These are phyloP conservation scores for Pythium diclinum DNA, from an alignment of 352 stramenopile species.

Conservation along the genomic window DNA sequence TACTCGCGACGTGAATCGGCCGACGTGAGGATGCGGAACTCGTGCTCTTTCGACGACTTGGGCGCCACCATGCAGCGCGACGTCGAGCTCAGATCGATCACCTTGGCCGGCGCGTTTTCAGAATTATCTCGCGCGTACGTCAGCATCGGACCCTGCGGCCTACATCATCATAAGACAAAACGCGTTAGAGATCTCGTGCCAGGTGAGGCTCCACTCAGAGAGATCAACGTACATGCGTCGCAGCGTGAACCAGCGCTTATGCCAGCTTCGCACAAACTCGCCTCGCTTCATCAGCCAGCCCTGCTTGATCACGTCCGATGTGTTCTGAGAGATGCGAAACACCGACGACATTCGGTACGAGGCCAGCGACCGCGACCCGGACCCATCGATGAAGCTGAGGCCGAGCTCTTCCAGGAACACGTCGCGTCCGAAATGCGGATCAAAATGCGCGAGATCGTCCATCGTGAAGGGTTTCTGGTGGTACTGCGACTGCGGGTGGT, in stretches of 20 bases:
- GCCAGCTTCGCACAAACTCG: slow-evolving; percentile 73
- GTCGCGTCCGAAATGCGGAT: slow-evolving; percentile 63
- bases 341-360: slow-evolving; percentile 70
- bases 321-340: slow-evolving; percentile 45
- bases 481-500: slow-evolving; percentile 27
- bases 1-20: slow-evolving; percentile 70
- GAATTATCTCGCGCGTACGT: slow-evolving; percentile 75
- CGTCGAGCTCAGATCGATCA: slow-evolving; percentile 74
- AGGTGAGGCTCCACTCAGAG: too few species aligned
- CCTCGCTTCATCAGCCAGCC: slow-evolving; percentile 80
- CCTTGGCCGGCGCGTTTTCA: slow-evolving; percentile 47
- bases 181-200: background rate
- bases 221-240: slow-evolving; percentile 47
- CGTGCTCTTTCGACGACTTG: slow-evolving; percentile 59
- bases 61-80: slow-evolving; percentile 60
- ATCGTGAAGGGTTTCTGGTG: slow-evolving; percentile 48
- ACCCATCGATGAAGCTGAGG: slow-evolving; percentile 55
- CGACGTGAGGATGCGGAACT: slow-evolving; percentile 79
- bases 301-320: slow-evolving; percentile 48
- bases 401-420: slow-evolving; percentile 71
- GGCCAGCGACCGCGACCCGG: slow-evolving; percentile 52
- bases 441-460: slow-evolving; percentile 59
- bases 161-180: slow-evolving; percentile 15
- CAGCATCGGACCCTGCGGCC: slow-evolving; percentile 66
- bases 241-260: slow-evolving; percentile 80